Evolutionary conservation across 2,329 filamentous ascomycete species (phyloP), one percentile per base, ranked within the genome.

Genomic region (Penicillium paneum): DNA sequence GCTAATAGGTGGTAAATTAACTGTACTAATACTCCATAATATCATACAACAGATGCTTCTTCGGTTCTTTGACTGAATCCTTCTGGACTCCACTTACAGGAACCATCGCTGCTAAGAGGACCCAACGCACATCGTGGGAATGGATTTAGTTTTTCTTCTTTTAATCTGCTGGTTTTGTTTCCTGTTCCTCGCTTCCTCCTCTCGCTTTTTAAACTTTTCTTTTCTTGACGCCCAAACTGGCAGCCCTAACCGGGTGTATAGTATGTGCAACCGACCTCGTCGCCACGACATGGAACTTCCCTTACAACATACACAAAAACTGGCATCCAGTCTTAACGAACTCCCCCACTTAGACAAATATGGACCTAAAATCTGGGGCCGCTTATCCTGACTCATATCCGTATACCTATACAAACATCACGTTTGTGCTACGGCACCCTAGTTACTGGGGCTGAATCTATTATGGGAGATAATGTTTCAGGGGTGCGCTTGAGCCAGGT

Each of bases 321-420:
- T 40, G 19, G 21, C 36, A 21, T 2, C 39, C 11, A 41, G 21
- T 24, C n/a, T 15, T 32, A 38, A 58, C 56, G 59, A 64, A 62
- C 60, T 54, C 41, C 62, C 57, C 62, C 62, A 64, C 62, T 51
- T 51, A 41, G 24, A 1, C 34, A 49, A 45, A 24, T 29, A 64
- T 62, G 62, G 61, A 61, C 61, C 61, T 64, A 39, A 61, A 64
- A 64, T 60, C 62, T 64, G 62, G 62, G 62, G 62, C 59, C 62
- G 62, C 61, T 61, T 55, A 60, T 60, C 62, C 55, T 54, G 54
- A 50, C 24, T 41, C 24, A n/a, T 40, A 26, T 5, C 11, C 10
- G n/a, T n/a, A n/a, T 40, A 40, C 21, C 11, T 38, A 38, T 5
- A 31, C 31, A n/a, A 44, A 24, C 7, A 24, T 34, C 7, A 8